Evolutionary conservation across 2,329 filamentous ascomycete genomes (phyloP).

Genomic region (Cladophialophora psammophila): DNA sequence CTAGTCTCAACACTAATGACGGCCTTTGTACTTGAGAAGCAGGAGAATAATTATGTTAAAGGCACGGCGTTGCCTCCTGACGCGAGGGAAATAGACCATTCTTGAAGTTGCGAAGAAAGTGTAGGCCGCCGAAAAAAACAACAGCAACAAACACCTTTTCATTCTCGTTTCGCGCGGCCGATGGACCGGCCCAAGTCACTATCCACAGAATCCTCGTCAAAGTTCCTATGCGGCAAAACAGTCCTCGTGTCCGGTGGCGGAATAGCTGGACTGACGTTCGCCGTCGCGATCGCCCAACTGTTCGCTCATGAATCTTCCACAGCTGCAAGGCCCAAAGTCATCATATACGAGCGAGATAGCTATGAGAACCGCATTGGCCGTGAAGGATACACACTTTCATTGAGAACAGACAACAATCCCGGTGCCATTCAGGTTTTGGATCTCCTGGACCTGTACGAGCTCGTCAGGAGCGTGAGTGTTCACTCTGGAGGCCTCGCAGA

Average conservation of each 20-base stretch:
- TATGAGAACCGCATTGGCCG: constrained; percentile 41
- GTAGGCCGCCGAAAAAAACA: background rate
- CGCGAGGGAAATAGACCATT: background rate
- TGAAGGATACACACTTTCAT: constrained; percentile 42
- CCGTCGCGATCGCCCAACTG: constrained; percentile 49
- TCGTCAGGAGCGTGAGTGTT: constrained; percentile 34
- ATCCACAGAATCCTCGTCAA: background rate
- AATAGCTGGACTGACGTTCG: constrained; percentile 55
- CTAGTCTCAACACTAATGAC: background rate
- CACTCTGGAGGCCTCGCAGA: constrained; percentile 11
- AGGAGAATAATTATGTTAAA: background rate
- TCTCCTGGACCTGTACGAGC: constrained; percentile 41
- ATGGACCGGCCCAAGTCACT: background rate
- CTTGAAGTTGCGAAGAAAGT: background rate
- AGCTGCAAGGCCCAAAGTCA: constrained; percentile 44
- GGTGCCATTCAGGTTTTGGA: constrained; percentile 42
- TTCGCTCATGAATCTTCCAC: constrained; percentile 45
- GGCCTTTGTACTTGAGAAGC: background rate
- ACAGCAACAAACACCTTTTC: background rate
- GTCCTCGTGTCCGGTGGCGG: constrained; percentile 54
- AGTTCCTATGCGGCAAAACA: constrained; percentile 48
- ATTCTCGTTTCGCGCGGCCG: background rate
- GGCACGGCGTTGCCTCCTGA: background rate
- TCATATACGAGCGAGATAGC: constrained; percentile 55
- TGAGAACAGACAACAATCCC: constrained; percentile 39